Conservation (phyloP, 495 filamentous ascomycete genomes). For the Penicillium riverlandense region DNA sequence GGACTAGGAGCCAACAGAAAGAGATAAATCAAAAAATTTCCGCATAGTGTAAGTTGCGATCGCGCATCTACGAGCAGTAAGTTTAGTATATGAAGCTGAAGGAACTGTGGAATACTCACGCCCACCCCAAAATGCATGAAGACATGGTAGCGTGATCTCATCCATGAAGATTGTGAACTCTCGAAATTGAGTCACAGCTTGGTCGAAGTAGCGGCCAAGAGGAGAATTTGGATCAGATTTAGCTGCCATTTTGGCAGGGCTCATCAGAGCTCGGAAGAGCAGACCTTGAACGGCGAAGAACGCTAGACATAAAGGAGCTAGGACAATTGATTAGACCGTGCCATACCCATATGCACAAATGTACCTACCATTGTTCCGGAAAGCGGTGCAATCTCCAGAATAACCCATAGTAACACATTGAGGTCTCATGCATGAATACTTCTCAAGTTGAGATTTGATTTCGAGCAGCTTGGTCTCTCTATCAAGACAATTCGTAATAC, state of each 20-base stretch:
- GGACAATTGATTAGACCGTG: no score
- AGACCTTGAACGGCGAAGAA: constrained; percentile 11
- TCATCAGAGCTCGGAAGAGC: constrained; percentile 9
- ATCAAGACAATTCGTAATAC: neutral
- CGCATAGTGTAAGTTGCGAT: constrained; percentile 9
- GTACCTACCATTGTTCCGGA: no score
- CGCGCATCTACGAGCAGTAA: constrained; percentile 4
- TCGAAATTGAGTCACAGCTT: constrained; percentile 2
- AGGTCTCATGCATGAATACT: neutral
- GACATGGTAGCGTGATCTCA: neutral
- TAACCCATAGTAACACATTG: neutral
- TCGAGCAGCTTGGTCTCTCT: constrained; percentile 2
- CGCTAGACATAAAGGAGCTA: constrained; percentile 5
- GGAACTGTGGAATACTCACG: constrained; percentile 1
- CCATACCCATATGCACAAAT: no score
- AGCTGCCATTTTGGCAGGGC: constrained; percentile 5
- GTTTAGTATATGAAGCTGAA: no score
- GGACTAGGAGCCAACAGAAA: constrained; percentile 14
- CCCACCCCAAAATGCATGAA: constrained; percentile 9
- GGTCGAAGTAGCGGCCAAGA: constrained; percentile 5
- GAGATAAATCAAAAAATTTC: constrained; percentile 17
- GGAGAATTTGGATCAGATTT: constrained; percentile 8
- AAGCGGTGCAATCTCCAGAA: no score
- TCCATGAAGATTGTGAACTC: constrained; percentile 7
- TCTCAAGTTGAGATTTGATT: constrained; percentile 1